Conservation (phyloP, 352 stramenopile species). For the Thalassiosira sp. region DNA sequence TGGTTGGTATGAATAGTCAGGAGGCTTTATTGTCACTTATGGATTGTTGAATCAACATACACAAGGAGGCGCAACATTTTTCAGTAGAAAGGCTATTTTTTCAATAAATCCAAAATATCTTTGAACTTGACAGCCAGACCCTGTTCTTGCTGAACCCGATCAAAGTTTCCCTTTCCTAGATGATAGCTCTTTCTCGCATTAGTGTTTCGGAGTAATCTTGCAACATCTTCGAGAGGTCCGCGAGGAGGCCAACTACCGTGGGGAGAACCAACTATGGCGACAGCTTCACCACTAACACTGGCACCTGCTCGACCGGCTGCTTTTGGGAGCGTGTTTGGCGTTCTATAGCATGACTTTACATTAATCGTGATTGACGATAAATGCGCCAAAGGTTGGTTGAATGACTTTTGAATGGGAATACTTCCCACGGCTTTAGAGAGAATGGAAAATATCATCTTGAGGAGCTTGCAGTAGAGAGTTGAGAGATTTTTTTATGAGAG, state of each 20-base stretch:
- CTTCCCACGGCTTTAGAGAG: neutral
- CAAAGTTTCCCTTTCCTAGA: too few relatives aligned
- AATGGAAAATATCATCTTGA: neutral
- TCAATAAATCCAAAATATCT: slow-evolving; percentile 1
- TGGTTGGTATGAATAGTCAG: too few relatives aligned
- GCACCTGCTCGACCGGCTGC: too few relatives aligned
- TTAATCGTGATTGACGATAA: too few relatives aligned
- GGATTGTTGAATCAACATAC: too few relatives aligned
- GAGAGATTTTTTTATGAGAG: neutral
- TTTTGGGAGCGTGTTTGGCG: neutral
- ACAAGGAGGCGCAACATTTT: neutral
- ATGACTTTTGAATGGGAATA: too few relatives aligned
- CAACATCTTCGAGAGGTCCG: neutral
- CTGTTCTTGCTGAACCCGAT: neutral
- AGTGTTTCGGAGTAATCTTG: neutral
- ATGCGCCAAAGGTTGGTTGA: neutral
- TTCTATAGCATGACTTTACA: too few relatives aligned
- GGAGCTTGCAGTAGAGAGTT: neutral
- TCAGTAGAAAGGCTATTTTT: neutral
- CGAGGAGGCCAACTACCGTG: neutral
- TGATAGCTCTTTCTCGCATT: neutral
- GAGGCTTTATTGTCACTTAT: too few relatives aligned
- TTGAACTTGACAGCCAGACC: neutral
- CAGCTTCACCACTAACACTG: too few relatives aligned
- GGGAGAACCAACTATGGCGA: too few relatives aligned